phyloP scores from a whole-genome alignment of 306 rosid genomes.

The Aeschynomene evenia region DNA sequence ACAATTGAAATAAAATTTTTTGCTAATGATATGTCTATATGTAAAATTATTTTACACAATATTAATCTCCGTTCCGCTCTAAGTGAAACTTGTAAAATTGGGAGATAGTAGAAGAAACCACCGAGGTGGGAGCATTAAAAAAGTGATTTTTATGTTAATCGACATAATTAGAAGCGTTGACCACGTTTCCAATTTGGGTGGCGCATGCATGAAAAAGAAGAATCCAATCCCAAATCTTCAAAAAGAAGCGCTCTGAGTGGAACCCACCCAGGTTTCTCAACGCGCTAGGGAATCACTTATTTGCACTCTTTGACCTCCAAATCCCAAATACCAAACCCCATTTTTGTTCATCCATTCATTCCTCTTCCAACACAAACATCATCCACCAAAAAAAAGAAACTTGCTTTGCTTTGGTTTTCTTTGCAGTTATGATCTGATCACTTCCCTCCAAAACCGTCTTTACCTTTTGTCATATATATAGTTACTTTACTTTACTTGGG shows the following conservation, averaged over 20 bases:
- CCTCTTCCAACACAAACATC: neutral
- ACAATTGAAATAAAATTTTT: no score
- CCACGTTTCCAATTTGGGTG: neutral
- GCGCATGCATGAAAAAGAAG: neutral
- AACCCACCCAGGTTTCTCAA: neutral
- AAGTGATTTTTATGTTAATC: no score
- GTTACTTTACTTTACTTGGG: neutral
- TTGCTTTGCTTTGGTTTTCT: neutral
- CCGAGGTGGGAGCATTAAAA: no score
- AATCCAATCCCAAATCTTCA: neutral
- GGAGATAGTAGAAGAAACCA: no score
- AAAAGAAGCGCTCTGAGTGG: neutral
- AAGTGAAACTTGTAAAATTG: no score
- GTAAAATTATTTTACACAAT: no score
- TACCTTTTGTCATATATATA: neutral
- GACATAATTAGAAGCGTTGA: neutral
- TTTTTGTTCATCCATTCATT: neutral
- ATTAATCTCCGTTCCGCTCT: no score
- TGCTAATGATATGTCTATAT: no score
- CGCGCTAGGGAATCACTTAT: neutral
- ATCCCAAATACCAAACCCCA: neutral
- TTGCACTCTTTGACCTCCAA: neutral
- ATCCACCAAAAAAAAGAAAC: neutral
- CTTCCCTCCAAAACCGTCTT: neutral
- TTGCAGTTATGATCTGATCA: neutral